phyloP scores from a whole-genome alignment of 129 eudicot genomes.

The Pulicaria dysenterica region DNA sequence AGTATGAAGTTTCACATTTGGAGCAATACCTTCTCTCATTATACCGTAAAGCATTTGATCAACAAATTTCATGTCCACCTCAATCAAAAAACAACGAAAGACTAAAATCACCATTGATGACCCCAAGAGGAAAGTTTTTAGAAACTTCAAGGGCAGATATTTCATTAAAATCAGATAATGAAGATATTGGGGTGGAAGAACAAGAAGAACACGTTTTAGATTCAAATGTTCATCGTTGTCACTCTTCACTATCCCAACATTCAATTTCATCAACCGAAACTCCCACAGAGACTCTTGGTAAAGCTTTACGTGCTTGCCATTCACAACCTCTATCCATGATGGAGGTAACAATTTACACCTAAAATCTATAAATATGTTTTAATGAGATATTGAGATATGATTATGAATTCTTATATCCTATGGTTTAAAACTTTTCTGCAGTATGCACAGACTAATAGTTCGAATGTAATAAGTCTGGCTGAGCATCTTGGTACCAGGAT shows the following conservation, averaged over 20 bases:
- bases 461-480: constrained; percentile 79
- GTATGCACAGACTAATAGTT: constrained; percentile 68
- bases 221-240: constrained; percentile 71
- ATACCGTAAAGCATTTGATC: constrained; percentile 82
- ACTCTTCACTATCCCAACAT: constrained; percentile 77
- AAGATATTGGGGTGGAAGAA: constrained; percentile 35
- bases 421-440: constrained; percentile 34
- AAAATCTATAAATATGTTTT: background rate
- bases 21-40: constrained; percentile 88
- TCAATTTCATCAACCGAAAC: constrained; percentile 50
- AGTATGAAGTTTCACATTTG: constrained; percentile 79
- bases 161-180: constrained; percentile 41
- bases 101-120: constrained; percentile 47
- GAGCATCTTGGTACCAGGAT: constrained; percentile 95
- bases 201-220: constrained; percentile 43
- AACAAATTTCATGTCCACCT: constrained; percentile 60
- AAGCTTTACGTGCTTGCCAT: constrained; percentile 73
- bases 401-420: background rate
- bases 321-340: constrained; percentile 89
- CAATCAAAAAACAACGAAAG: constrained; percentile 50
- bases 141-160: constrained; percentile 52
- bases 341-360: constrained; percentile 54
- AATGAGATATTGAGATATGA: background rate
- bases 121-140: constrained; percentile 59
- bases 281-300: constrained; percentile 53